Evolutionary conservation across 2,329 filamentous ascomycete genomes (phyloP), one percentile per base, ranked within the genome.

Genomic region (Fusarium sterilihyphosum): DNA sequence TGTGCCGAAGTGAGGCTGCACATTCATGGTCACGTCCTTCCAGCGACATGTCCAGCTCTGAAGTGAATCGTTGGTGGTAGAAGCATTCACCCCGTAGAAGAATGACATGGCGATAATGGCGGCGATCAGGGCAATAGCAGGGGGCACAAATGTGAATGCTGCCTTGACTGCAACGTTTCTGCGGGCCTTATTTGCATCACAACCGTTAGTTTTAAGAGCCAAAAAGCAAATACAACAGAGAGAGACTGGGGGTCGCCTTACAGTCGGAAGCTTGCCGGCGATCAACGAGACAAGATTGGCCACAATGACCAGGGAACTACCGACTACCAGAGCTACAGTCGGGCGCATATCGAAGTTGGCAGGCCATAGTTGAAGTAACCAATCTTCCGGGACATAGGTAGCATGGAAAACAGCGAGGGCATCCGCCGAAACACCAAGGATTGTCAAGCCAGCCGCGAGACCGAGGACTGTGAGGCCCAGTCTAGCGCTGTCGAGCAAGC

Each of bases 41-140:
- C 90, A 92, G 71, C 88, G 88, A 80, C 90, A 92, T 46, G 86
- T 88, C 90, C 90, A 92, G 80, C 88, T 90, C 77, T 91, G 84
- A 17, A 92, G 81, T 12, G 88, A 89, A 78, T 90, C 88, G 67
- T 83, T 82, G 14, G 83, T 84, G 20, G 81, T 81, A 8, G 89
- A 91, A 24, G 85, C 80, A 73, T 90, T 88, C 79, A 89, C 84
- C 62, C 84, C 84, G 77, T 90, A 92, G 80, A 89, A 90, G 80
- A 91, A 86, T 59, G 85, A 82, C 77, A 90, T 87, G 70, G 86
- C 85, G 63, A 90, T 82, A 57, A 91, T 78, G 44, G 87, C 85
- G 18, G 79, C 80, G 54, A 82, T 70, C 60, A 85, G 77, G 26
- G 76, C 78, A n/a, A 80, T 44, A 22, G 75, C 63, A 8, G 83